A percentile compares a stretch with the other conserved stretches of the same genome.
phyloP scores from a whole-genome alignment of 1,284 basidiomycete genomes.

The Cystobasidium pallidum region DNA sequence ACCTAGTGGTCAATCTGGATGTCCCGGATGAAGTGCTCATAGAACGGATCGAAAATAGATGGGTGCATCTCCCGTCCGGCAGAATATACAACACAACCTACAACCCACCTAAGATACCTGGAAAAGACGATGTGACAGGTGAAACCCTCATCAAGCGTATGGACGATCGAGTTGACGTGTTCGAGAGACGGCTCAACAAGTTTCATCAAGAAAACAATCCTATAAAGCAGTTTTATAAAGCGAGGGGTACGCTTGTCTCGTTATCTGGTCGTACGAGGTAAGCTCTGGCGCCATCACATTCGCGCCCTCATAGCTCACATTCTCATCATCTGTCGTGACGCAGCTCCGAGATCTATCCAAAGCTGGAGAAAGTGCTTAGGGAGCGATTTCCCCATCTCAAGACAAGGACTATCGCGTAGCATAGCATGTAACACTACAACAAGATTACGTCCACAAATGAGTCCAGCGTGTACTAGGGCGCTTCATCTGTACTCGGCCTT shows the following conservation, averaged over 20 bases:
- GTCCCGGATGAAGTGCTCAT: conserved; percentile 90
- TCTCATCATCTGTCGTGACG: neutral
- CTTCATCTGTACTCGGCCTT: too few species aligned
- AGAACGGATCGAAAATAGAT: conserved; percentile 75
- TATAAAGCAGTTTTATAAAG: conserved; percentile 66
- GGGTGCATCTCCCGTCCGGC: conserved; percentile 90
- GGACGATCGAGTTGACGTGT: conserved; percentile 89
- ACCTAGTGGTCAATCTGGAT: conserved; percentile 85
- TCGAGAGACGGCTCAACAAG: conserved; percentile 73
- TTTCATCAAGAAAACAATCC: conserved; percentile 90
- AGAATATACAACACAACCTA: conserved; percentile 85
- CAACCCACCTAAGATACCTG: conserved; percentile 83
- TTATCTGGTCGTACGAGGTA: conserved; percentile 36
- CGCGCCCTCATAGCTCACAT: too few species aligned
- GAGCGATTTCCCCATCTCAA: conserved; percentile 34
- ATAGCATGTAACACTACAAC: conserved; percentile 11
- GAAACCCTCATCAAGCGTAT: conserved; percentile 85
- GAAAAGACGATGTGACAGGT: conserved; percentile 88
- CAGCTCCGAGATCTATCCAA: conserved; percentile 42
- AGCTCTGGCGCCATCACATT: neutral
- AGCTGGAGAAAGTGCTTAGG: conserved; percentile 36
- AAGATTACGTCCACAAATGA: neutral
- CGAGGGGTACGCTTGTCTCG: conserved; percentile 26
- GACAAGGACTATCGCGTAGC: conserved; percentile 2
- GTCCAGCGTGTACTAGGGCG: too few species aligned